A percentile compares a stretch with the other conserved stretches of the same genome.
These are phyloP conservation scores for Neonectria coccinea DNA, from an alignment of 2,329 filamentous ascomycete genomes.

Conservation along the genomic window DNA sequence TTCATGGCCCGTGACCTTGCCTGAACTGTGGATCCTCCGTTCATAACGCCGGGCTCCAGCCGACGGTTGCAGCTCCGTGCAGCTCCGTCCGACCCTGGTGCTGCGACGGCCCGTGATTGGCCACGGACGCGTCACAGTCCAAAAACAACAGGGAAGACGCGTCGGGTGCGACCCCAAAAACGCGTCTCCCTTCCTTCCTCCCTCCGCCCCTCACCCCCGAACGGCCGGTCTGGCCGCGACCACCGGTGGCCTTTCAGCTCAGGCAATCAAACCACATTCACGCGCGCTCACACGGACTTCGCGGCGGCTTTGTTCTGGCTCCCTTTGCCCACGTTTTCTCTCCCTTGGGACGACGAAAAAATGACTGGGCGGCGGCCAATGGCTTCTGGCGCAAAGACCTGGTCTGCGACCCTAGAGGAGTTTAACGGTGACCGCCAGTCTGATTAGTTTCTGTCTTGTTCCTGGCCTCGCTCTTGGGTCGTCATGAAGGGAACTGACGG, in stretches of 20 bases:
- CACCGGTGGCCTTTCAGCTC: conserved; percentile 15
- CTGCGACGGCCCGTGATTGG: conserved; percentile 16
- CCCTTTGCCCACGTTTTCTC: background rate
- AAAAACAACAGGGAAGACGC: conserved; percentile 14
- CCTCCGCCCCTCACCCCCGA: background rate
- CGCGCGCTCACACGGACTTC: background rate
- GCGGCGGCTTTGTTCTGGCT: background rate
- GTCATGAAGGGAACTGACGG: conserved; percentile 11
- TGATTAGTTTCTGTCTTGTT: background rate
- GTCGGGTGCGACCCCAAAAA: conserved; percentile 20
- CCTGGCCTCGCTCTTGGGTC: conserved; percentile 7
- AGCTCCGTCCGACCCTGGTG: conserved; percentile 21
- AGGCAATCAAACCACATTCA: conserved; percentile 4
- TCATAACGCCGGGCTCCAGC: conserved; percentile 22
- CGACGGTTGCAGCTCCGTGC: conserved; percentile 20
- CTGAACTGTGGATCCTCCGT: conserved; percentile 20
- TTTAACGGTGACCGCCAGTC: conserved; percentile 12
- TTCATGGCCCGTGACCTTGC: background rate
- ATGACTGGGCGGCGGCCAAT: conserved; percentile 5
- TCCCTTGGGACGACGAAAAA: background rate
- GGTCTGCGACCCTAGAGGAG: conserved; percentile 9
- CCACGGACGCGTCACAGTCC: conserved; percentile 11
- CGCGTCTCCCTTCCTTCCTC: background rate
- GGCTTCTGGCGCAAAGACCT: conserved; percentile 15
- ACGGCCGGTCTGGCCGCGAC: conserved; percentile 15